These are phyloP conservation scores for Colletotrichum musae DNA, from an alignment of 2,329 filamentous ascomycete species.

Conservation along the genomic window DNA sequence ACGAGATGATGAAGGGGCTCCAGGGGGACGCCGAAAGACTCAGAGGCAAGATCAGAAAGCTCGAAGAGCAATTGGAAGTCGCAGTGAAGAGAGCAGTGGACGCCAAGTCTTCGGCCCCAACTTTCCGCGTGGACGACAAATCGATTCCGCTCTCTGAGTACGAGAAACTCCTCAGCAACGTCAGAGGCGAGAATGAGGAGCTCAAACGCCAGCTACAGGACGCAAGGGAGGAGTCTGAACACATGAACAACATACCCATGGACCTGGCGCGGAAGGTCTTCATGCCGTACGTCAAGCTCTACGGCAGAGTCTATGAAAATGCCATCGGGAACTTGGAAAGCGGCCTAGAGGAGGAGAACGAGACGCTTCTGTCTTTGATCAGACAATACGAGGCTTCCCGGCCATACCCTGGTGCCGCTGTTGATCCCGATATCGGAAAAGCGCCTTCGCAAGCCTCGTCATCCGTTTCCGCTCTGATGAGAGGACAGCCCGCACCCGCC, in stretches of 20 bases:
- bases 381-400: no score
- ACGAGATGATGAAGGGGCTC: neutral
- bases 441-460: constrained; percentile 3
- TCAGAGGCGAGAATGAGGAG: constrained; percentile 12
- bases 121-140: constrained; percentile 18
- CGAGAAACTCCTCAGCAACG: constrained; percentile 29
- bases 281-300: no score
- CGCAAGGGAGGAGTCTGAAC: constrained; percentile 1
- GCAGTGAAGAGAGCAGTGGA: neutral
- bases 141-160: constrained; percentile 4
- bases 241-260: no score
- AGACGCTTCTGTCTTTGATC: no score
- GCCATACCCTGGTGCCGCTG: neutral
- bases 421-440: neutral
- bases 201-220: constrained; percentile 1
- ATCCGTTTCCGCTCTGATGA: neutral
- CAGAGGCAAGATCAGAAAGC: neutral
- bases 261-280: no score
- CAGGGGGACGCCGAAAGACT: neutral
- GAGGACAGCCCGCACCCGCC: neutral
- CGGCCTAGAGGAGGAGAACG: no score
- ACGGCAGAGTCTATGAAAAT: no score
- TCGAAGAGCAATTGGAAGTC: neutral
- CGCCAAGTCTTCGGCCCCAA: neutral
- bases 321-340: no score